phyloP scores from a whole-genome alignment of 768 basidiomycete species.

The Clitopilus hobsonii region DNA sequence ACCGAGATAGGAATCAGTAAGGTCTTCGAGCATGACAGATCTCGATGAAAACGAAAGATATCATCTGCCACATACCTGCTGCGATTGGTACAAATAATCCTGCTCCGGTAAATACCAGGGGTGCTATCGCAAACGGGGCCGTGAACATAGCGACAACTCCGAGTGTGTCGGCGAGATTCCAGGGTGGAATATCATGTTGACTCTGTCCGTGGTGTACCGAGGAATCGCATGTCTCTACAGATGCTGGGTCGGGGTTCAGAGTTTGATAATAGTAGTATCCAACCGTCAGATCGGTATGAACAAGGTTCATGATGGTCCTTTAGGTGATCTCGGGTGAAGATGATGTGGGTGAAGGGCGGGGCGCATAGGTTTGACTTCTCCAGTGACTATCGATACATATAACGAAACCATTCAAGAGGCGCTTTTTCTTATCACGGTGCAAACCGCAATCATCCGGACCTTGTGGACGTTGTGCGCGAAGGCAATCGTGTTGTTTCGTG shows the following conservation, averaged over 20 bases:
- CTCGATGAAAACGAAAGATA: neutral
- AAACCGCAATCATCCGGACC: neutral
- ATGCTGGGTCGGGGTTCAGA: neutral
- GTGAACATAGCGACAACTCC: conserved; percentile 3
- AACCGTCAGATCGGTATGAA: neutral
- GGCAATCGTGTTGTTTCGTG: neutral
- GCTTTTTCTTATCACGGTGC: neutral
- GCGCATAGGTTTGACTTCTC: neutral
- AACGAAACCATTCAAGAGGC: neutral
- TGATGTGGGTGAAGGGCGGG: neutral
- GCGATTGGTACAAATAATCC: conserved; percentile 6
- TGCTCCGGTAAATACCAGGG: conserved; percentile 2
- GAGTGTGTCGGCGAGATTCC: conserved; percentile 5
- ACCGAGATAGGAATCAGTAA: neutral
- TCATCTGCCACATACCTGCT: conserved; percentile 1
- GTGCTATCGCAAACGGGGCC: conserved; percentile 3
- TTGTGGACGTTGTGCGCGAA: neutral
- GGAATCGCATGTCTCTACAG: neutral
- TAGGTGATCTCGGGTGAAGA: neutral
- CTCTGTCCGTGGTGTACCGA: neutral
- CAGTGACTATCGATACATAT: neutral
- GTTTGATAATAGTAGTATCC: neutral
- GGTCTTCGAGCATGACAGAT: neutral
- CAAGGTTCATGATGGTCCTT: neutral
- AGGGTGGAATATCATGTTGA: conserved; percentile 3